These are phyloP conservation scores for Alisma plantagoaquatica DNA, from an alignment of 106 monocot genomes.

Conservation along the genomic window DNA sequence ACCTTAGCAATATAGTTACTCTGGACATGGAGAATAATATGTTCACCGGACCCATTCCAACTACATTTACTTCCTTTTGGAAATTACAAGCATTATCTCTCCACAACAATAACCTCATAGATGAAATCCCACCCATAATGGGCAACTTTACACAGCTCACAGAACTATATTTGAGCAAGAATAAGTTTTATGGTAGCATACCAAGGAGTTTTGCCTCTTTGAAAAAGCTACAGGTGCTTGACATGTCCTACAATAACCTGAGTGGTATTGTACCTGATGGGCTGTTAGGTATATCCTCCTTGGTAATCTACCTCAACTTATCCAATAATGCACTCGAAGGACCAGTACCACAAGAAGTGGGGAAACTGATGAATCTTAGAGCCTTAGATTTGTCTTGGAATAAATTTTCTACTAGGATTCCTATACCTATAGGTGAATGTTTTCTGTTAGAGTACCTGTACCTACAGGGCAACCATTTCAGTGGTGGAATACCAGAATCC, in stretches of 20 bases:
- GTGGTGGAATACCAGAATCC: constrained; percentile 1
- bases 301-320: constrained; percentile 7
- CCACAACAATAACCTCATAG: constrained; percentile 5
- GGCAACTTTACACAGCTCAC: constrained; percentile 5
- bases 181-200: constrained; percentile 10
- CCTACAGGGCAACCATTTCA: constrained; percentile 7
- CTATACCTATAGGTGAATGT: not conserved
- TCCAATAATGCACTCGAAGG: constrained; percentile 8
- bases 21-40: constrained; percentile 3
- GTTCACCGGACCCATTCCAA: constrained; percentile 8
- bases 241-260: constrained; percentile 15
- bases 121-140: constrained; percentile 5
- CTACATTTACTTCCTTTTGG: not conserved
- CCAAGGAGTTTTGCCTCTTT: not conserved
- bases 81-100: not conserved
- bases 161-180: constrained; percentile 1
- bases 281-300: constrained; percentile 4
- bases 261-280: constrained; percentile 12
- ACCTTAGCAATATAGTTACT: not conserved
- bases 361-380: constrained; percentile 6
- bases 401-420: constrained; percentile 9
- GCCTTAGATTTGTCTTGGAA: constrained; percentile 10
- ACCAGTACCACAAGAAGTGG: not conserved
- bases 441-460: constrained; percentile 2
- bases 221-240: not conserved